A percentile compares a stretch with the other conserved stretches of the same genome.
Evolutionary conservation across 805 yeast genomes (phyloP).

Genomic region (Metschnikowia reukaufii): DNA sequence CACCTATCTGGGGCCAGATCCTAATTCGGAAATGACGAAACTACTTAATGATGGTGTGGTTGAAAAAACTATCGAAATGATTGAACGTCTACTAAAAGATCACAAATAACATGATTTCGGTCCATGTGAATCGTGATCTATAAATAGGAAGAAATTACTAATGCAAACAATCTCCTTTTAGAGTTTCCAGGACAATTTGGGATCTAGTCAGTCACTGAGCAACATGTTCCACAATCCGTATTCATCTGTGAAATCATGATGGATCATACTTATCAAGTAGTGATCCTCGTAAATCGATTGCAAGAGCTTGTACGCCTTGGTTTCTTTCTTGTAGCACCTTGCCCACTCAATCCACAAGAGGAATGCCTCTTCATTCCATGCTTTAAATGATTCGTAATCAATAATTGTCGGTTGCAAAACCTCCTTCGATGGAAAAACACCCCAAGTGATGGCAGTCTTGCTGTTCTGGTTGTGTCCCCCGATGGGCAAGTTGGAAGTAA

Average conservation of each 20-base stretch:
- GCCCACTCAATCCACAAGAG: slow-evolving; percentile 92
- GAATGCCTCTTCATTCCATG: slow-evolving; percentile 97
- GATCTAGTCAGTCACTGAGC: slow-evolving; percentile 31
- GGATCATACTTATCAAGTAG: slow-evolving; percentile 79
- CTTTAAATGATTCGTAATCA: slow-evolving; percentile 87
- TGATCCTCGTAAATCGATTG: slow-evolving; percentile 60
- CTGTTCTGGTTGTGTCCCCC: slow-evolving; percentile 32
- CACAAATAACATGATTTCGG: slow-evolving; percentile 1
- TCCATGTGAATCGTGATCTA: not conserved
- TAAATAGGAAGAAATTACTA: not conserved
- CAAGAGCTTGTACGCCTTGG: slow-evolving; percentile 60
- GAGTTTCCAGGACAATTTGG: slow-evolving; percentile 12
- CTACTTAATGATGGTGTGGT: slow-evolving; percentile 36
- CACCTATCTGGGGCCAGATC: slow-evolving; percentile 32
- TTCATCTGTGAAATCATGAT: slow-evolving; percentile 77
- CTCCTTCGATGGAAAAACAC: slow-evolving; percentile 89
- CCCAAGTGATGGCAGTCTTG: slow-evolving; percentile 95
- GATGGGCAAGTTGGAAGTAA: slow-evolving; percentile 59
- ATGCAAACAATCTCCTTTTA: slow-evolving; percentile 1
- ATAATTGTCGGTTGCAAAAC: slow-evolving; percentile 89
- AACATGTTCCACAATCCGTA: slow-evolving; percentile 75
- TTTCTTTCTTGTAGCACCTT: slow-evolving; percentile 61
- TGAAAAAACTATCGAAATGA: slow-evolving; percentile 25
- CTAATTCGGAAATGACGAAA: slow-evolving; percentile 24
- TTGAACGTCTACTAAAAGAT: slow-evolving; percentile 24